Base-by-base conservation (phyloP, 495 filamentous ascomycete genomes). In the Friedmanniomyces simplex region DNA sequence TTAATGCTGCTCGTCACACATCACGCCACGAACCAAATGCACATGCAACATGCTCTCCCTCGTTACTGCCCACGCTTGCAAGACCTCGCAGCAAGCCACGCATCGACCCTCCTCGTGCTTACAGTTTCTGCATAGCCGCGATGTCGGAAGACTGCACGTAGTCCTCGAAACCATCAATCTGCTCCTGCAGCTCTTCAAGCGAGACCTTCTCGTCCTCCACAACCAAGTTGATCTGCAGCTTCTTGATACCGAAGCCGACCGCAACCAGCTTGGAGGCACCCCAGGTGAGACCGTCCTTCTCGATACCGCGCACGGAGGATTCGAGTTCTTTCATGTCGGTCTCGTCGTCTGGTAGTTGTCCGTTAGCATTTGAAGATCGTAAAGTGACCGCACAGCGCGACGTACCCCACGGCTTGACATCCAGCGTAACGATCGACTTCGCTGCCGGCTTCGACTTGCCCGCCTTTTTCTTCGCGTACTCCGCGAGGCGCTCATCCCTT, bases 321-420 rank as follows among this genome's bases (percentile, higher is more conserved):
- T 96, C 88, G 48, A 98, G 74, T 68, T 82, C 79, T 61, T 75
- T 78, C 79, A 96, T 86, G 71, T 93, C 77, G 67, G 91, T 96
- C 82, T 95, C 91, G 65, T 96, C 88, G 77, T 96, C 89, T 87
- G 60, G 16, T 57, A 50, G 45, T 5, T 61, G 60, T 25, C 3
- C 26, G 49, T 52, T 36, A 52, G 49, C 49, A 16, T 12, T 5
- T 26, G 3, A 49, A 32, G 49, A 22, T 16, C n/a, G n/a, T 46
- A 13, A 14, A 20, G 8, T 16, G 28, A 21, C 1, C 26, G 2
- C 1, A 48, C 39, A 52, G 25, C n/a, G n/a, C 22, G 52, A 28
- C 51, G 13, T 85, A 95, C 94, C 93, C 93, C 93, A 98, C 59
- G 93, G 94, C 82, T 98, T 98, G 58, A 98, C 89, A 65, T 96